Conservation (phyloP, 179 eudicot genomes). For the Kewa caespitosa region DNA sequence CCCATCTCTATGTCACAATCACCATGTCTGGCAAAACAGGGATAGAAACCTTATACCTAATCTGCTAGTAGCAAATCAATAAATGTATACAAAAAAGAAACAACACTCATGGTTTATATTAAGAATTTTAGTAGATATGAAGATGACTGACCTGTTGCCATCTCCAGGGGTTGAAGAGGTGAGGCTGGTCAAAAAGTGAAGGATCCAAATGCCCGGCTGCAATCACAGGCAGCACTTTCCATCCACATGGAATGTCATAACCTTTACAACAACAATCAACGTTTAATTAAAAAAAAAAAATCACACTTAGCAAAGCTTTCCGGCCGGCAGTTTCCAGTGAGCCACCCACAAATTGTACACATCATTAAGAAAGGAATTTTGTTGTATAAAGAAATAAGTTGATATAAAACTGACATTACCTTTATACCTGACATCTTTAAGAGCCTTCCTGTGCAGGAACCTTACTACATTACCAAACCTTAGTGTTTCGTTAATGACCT, state of each 20-base stretch:
- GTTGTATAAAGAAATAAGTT: background rate
- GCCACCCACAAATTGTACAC: constrained; percentile 19
- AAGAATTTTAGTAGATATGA: too few species aligned
- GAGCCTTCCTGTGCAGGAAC: constrained; percentile 88
- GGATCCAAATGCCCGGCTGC: constrained; percentile 96
- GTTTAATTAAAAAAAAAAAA: constrained; percentile 7
- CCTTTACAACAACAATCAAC: constrained; percentile 43
- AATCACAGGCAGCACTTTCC: constrained; percentile 97
- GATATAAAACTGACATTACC: constrained; percentile 43
- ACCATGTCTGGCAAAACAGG: too few species aligned
- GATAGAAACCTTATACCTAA: too few species aligned
- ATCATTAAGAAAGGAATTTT: background rate
- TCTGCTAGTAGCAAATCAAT: too few species aligned
- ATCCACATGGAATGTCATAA: constrained; percentile 96
- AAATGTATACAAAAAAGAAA: too few species aligned
- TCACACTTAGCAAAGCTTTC: constrained; percentile 12
- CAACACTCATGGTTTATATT: too few species aligned
- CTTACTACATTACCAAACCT: constrained; percentile 95
- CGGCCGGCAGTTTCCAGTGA: constrained; percentile 27
- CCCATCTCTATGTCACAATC: too few species aligned
- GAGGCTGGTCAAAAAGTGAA: constrained; percentile 72
- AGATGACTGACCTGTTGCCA: constrained; percentile 52
- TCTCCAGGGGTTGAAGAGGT: constrained; percentile 93
- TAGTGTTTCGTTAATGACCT: constrained; percentile 88
- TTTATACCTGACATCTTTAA: constrained; percentile 77